A percentile compares a stretch with the other conserved stretches of the same genome.
These are phyloP conservation scores for Crithidia bombi DNA, from an alignment of 208 protist genomes.

Conservation along the genomic window DNA sequence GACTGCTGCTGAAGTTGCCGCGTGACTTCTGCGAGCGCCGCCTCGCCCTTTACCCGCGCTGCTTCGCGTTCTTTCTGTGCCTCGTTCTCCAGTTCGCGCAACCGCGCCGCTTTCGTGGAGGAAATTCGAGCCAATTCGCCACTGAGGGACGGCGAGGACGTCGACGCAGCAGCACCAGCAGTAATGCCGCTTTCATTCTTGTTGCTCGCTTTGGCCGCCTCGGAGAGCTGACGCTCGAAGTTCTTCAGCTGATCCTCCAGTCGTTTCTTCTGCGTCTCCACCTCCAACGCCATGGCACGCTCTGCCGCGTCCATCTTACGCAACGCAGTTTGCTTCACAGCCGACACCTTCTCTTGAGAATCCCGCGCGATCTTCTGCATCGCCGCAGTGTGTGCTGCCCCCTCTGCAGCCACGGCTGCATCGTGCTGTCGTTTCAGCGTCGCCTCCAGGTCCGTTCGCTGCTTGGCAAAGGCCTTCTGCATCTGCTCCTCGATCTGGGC, in stretches of 20 bases:
- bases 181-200: not conserved
- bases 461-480: conserved; percentile 17
- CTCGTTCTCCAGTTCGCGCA: conserved; percentile 24
- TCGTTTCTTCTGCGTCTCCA: conserved; percentile 29
- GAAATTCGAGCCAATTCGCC: conserved; percentile 24
- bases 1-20: conserved; percentile 15
- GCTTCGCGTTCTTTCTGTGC: conserved; percentile 25
- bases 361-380: conserved; percentile 24
- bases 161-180: not conserved
- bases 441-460: conserved; percentile 18
- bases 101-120: conserved; percentile 16
- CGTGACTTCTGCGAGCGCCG: conserved; percentile 13
- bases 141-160: conserved; percentile 15
- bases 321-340: conserved; percentile 21
- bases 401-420: conserved; percentile 1
- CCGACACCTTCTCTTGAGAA: conserved; percentile 15
- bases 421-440: conserved; percentile 16
- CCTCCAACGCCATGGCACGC: conserved; percentile 23
- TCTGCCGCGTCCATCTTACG: conserved; percentile 32
- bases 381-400: conserved; percentile 15
- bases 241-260: conserved; percentile 36
- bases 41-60: conserved; percentile 23
- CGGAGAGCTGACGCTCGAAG: conserved; percentile 19
- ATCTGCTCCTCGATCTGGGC: conserved; percentile 27
- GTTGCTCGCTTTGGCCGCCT: conserved; percentile 7